Conservation (phyloP, 768 basidiomycete genomes). For the Podaxis mareebaensis region DNA sequence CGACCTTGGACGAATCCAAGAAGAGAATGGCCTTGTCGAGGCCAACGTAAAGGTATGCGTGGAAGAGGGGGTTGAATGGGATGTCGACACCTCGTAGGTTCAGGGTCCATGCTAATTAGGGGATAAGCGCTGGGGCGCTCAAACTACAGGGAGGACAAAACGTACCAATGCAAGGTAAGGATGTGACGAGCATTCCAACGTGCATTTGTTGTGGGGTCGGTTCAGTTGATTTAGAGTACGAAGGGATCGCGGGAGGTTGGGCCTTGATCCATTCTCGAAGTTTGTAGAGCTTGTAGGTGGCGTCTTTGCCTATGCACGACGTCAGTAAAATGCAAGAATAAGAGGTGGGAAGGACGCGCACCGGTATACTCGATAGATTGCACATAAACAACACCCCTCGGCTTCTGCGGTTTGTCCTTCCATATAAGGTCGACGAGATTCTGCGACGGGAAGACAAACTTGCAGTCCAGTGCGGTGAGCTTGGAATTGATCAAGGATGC, state of each 20-base stretch:
- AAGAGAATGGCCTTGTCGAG: constrained; percentile 68
- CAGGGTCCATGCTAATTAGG: constrained; percentile 69
- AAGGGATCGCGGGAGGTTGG: constrained; percentile 58
- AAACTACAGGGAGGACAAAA: constrained; percentile 8
- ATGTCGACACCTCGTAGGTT: constrained; percentile 91
- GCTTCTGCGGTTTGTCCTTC: constrained; percentile 73
- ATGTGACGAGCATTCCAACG: constrained; percentile 66
- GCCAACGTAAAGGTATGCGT: constrained; percentile 79
- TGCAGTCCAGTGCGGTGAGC: constrained; percentile 54
- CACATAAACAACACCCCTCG: constrained; percentile 61
- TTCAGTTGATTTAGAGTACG: constrained; percentile 57
- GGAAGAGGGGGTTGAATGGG: constrained; percentile 91
- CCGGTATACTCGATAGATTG: constrained; percentile 76
- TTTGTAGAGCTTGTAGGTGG: constrained; percentile 66
- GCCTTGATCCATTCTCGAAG: constrained; percentile 69
- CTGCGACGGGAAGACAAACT: constrained; percentile 77
- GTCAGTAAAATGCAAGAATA: neutral
- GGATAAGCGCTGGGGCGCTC: constrained; percentile 12
- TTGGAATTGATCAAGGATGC: constrained; percentile 60
- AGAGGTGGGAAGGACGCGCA: constrained; percentile 13
- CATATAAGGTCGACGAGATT: constrained; percentile 85
- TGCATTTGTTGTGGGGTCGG: constrained; percentile 65
- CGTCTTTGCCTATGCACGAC: constrained; percentile 49
- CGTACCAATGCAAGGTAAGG: constrained; percentile 71
- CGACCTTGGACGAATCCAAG: constrained; percentile 68